These are phyloP conservation scores for Wickerhamomyces strasburgensis DNA, from an alignment of 805 yeast species.

Conservation along the genomic window DNA sequence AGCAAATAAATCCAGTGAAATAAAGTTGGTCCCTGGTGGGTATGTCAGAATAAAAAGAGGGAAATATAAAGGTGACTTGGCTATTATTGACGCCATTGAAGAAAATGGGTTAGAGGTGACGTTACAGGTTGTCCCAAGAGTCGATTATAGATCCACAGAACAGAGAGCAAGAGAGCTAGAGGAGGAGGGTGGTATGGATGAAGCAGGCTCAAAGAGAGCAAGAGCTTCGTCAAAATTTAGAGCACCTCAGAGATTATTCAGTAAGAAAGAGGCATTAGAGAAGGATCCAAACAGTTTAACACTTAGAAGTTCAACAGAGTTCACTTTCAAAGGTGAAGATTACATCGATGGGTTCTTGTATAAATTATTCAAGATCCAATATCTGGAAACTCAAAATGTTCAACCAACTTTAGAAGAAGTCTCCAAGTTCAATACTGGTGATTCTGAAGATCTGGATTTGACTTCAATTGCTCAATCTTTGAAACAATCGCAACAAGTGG, in stretches of 20 bases:
- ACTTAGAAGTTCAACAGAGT: conserved; percentile 61
- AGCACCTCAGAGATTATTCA: conserved; percentile 83
- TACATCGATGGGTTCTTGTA: conserved; percentile 82
- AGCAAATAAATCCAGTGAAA: conserved; percentile 83
- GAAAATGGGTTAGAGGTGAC: conserved; percentile 96
- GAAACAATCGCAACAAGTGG: conserved; percentile 52
- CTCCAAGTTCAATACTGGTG: conserved; percentile 70
- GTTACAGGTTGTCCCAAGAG: conserved; percentile 85
- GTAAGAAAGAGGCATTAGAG: conserved; percentile 82
- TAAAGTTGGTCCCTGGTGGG: conserved; percentile 84
- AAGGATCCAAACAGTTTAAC: conserved; percentile 72
- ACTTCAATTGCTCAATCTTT: conserved; percentile 83
- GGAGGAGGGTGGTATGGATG: conserved; percentile 39
- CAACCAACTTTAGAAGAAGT: conserved; percentile 87
- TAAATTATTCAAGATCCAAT: conserved; percentile 82
- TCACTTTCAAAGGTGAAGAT: conserved; percentile 79
- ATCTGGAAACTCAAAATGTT: conserved; percentile 73
- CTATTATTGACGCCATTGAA: conserved; percentile 85
- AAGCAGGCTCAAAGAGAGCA: conserved; percentile 42
- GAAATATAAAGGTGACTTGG: conserved; percentile 87
- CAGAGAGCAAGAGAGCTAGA: no score
- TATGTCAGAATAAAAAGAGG: conserved; percentile 91
- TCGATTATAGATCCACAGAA: conserved; percentile 76
- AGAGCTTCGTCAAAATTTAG: conserved; percentile 57
- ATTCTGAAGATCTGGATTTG: conserved; percentile 78